Percentiles rank a stretch among this genome's conserved stretches.
Evolutionary conservation across 495 filamentous ascomycete genomes (phyloP).

Genomic region (Aspergillus wentii): DNA sequence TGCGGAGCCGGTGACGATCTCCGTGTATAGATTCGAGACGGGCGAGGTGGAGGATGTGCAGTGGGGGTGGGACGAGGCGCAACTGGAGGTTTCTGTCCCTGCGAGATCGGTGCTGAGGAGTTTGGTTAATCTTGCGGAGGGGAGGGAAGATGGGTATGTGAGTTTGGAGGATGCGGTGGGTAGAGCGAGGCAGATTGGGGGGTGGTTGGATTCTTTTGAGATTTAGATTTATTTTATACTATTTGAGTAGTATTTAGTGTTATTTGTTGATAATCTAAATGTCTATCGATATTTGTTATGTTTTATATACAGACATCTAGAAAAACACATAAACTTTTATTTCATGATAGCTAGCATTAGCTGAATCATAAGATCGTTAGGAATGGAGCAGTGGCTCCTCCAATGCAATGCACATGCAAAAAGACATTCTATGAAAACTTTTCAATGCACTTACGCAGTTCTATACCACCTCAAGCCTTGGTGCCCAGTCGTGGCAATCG

Average conservation of each 20-base stretch:
- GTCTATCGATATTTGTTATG: too few species aligned
- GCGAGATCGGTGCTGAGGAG: conserved; percentile 3
- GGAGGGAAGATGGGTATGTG: conserved; percentile 3
- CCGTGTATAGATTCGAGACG: conserved; percentile 1
- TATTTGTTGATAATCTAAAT: too few species aligned
- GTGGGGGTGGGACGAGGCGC: conserved; percentile 5
- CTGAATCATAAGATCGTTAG: too few species aligned
- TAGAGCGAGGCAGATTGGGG: conserved; percentile 2
- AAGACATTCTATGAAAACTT: too few species aligned
- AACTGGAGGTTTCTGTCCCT: conserved; percentile 1
- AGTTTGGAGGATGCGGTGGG: conserved; percentile 2
- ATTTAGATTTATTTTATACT: too few species aligned
- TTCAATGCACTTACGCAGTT: too few species aligned
- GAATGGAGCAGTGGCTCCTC: too few species aligned
- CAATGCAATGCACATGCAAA: background rate
- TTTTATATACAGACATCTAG: too few species aligned
- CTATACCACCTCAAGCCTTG: conserved; percentile 28
- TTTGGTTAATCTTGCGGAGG: conserved; percentile 2
- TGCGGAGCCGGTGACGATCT: conserved; percentile 3
- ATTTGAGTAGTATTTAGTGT: too few species aligned
- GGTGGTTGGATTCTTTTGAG: conserved; percentile 6
- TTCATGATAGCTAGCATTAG: too few species aligned
- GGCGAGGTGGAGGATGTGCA: conserved; percentile 1
- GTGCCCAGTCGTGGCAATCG: conserved; percentile 50
- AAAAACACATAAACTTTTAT: too few species aligned